Percentiles rank a stretch among this genome's conserved stretches.
phyloP scores from a whole-genome alignment of 192 early-diverging fungal genomes.

The Irineochytrium annulatum region DNA sequence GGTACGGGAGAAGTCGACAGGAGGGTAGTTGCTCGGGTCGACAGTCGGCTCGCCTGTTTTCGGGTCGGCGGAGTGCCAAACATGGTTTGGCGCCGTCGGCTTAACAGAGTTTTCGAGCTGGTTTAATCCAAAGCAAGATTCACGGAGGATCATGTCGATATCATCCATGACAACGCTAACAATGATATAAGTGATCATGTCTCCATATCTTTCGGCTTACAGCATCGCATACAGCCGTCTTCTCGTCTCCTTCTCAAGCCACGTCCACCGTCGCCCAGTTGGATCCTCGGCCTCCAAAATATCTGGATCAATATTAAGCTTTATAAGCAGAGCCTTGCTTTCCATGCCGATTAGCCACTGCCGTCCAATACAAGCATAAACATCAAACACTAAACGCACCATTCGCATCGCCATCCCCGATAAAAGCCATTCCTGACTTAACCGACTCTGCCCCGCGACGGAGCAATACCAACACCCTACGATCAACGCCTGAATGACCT shows the following conservation, averaged over 20 bases:
- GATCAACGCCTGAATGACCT: background rate
- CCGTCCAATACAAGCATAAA: too few species aligned
- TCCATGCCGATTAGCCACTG: too few species aligned
- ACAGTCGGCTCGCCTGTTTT: background rate
- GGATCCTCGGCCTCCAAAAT: constrained; percentile 1
- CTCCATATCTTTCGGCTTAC: background rate
- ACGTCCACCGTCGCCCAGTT: background rate
- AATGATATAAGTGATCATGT: background rate
- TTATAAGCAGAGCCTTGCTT: background rate
- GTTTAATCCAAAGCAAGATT: background rate
- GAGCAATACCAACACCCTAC: background rate
- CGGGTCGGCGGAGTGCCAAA: background rate
- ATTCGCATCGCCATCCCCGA: background rate
- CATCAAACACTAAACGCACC: background rate
- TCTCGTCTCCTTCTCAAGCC: background rate
- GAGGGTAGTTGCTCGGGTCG: background rate
- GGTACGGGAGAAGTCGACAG: background rate
- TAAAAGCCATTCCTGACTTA: background rate
- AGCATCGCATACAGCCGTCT: background rate
- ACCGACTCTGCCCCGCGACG: background rate
- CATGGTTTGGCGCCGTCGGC: background rate
- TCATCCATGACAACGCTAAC: background rate
- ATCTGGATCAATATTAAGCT: constrained; percentile 3
- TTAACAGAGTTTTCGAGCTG: background rate
- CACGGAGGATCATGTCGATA: background rate